These are phyloP conservation scores for Leccinum solheimii DNA, from an alignment of 1,284 basidiomycete genomes.

Conservation along the genomic window DNA sequence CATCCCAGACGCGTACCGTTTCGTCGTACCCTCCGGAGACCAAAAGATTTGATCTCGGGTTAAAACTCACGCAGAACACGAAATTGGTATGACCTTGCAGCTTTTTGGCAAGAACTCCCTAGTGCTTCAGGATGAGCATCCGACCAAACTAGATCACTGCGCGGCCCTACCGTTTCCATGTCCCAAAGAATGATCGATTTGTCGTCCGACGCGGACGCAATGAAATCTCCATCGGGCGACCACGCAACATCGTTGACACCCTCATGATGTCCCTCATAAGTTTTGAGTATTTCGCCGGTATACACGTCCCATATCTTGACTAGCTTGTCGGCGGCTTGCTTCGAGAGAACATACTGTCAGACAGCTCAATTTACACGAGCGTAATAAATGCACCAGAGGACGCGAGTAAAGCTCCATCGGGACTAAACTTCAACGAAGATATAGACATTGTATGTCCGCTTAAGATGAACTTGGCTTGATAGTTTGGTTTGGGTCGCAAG, in stretches of 20 bases:
- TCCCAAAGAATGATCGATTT: conserved; percentile 83
- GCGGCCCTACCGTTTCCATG: conserved; percentile 56
- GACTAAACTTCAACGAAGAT: conserved; percentile 79
- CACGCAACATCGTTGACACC: conserved; percentile 90
- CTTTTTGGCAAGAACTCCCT: conserved; percentile 62
- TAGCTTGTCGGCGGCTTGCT: conserved; percentile 75
- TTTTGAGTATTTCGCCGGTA: conserved; percentile 70
- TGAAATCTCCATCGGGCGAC: conserved; percentile 76
- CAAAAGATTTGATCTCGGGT: conserved; percentile 84
- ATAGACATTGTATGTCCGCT: conserved; percentile 75
- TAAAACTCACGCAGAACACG: conserved; percentile 91
- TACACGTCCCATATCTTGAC: conserved; percentile 77
- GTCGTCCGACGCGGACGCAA: conserved; percentile 92
- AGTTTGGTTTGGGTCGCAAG: conserved; percentile 35
- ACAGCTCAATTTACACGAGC: conserved; percentile 8
- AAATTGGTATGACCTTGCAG: conserved; percentile 89
- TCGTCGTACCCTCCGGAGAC: conserved; percentile 95
- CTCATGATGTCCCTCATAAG: conserved; percentile 69
- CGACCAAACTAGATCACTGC: conserved; percentile 5
- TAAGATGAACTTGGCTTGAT: conserved; percentile 51
- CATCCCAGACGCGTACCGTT: conserved; percentile 93
- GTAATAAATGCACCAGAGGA: conserved; percentile 62
- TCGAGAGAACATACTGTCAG: conserved; percentile 31
- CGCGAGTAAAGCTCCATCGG: conserved; percentile 69
- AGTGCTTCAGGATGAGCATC: conserved; percentile 4